Conservation (phyloP, 352 stramenopile species). For the Globisporangium acanthophoron region DNA sequence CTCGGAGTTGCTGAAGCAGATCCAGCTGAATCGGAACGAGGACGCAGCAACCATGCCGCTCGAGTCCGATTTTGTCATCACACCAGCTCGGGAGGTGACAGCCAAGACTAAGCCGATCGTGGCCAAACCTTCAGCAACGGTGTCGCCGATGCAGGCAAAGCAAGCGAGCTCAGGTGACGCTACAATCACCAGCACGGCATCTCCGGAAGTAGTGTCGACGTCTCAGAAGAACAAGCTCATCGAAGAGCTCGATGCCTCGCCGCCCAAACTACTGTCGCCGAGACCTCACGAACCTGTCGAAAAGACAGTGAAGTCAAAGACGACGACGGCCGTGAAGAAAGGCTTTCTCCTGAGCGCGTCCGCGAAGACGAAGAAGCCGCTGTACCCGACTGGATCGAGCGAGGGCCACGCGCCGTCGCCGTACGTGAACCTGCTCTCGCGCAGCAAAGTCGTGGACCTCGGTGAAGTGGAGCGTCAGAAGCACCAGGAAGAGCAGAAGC, state of each 20-base stretch:
- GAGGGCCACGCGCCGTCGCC: slow-evolving; percentile 58
- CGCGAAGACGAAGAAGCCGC: slow-evolving; percentile 23
- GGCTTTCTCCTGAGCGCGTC: slow-evolving; percentile 44
- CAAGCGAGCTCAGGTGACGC: background rate
- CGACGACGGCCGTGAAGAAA: slow-evolving; percentile 44
- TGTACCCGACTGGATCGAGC: slow-evolving; percentile 70
- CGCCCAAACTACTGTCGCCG: background rate
- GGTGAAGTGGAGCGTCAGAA: slow-evolving; percentile 35
- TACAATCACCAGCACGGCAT: background rate
- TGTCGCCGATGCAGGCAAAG: background rate
- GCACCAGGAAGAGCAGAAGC: slow-evolving; percentile 21
- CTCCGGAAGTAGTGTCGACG: background rate
- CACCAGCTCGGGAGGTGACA: background rate
- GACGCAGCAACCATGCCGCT: slow-evolving; percentile 1
- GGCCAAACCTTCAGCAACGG: background rate
- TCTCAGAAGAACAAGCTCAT: slow-evolving; percentile 1
- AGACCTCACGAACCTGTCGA: background rate
- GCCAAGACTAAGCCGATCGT: background rate
- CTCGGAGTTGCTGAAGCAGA: slow-evolving; percentile 51
- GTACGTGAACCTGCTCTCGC: slow-evolving; percentile 75
- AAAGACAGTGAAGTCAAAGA: slow-evolving; percentile 15
- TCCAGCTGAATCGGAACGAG: slow-evolving; percentile 18
- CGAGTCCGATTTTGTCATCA: slow-evolving; percentile 4
- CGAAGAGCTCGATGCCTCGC: background rate
- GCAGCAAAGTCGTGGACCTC: slow-evolving; percentile 79